Conservation (phyloP, 2,329 filamentous ascomycete genomes). For the Coniochaeta sp. region DNA sequence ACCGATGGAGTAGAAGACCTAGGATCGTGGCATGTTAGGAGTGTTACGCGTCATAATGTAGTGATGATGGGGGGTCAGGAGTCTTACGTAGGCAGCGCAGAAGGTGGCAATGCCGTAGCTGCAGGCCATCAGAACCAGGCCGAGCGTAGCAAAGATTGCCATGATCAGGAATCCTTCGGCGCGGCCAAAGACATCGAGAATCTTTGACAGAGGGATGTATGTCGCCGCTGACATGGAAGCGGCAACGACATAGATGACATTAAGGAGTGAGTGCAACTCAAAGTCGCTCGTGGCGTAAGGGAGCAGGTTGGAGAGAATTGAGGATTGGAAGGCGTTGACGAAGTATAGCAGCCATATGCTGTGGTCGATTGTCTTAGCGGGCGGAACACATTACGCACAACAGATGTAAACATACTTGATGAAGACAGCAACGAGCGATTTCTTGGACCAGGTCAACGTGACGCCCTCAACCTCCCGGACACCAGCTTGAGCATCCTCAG, state of each 20-base stretch:
- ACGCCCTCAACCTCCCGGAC: constrained; percentile 33
- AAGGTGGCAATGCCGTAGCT: constrained; percentile 46
- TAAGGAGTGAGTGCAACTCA: constrained; percentile 42
- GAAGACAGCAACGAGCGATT: constrained; percentile 19
- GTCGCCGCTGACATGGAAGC: constrained; percentile 47
- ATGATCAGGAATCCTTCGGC: constrained; percentile 34
- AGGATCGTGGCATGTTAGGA: constrained; percentile 15
- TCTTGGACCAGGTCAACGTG: constrained; percentile 31
- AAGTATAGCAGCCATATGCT: constrained; percentile 44
- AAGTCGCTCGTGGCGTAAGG: constrained; percentile 44
- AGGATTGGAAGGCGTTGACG: constrained; percentile 38
- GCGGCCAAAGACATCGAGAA: constrained; percentile 40
- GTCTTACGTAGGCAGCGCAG: constrained; percentile 25
- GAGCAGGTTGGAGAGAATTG: constrained; percentile 30
- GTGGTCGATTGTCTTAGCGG: neutral
- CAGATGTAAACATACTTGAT: constrained; percentile 7
- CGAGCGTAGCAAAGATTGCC: constrained; percentile 34
- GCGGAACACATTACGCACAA: neutral
- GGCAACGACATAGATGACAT: constrained; percentile 45
- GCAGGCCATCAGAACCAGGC: constrained; percentile 52
- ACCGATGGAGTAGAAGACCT: constrained; percentile 58
- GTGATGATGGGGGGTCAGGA: too few relatives aligned
- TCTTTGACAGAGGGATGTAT: constrained; percentile 41
- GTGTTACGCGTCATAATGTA: constrained; percentile 11
- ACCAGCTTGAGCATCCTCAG: constrained; percentile 22